phyloP scores from a whole-genome alignment of 2,329 filamentous ascomycete genomes.

The Mariannaea elegans region DNA sequence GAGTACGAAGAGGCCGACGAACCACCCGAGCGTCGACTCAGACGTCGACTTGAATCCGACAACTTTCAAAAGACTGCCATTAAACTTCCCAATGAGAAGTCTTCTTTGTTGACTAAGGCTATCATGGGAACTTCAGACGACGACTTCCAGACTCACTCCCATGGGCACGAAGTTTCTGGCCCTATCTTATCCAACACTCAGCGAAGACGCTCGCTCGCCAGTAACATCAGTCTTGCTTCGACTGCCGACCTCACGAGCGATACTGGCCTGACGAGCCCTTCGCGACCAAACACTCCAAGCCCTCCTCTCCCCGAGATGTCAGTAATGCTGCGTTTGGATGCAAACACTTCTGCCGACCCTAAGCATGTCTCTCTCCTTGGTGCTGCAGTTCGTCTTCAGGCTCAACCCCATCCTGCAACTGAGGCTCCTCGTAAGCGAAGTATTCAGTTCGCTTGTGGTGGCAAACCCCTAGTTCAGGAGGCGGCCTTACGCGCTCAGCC shows the following conservation, averaged over 20 bases:
- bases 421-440: conserved; percentile 75
- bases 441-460: conserved; percentile 89
- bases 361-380: conserved; percentile 39
- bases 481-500: conserved; percentile 48
- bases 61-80: conserved; percentile 59
- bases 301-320: conserved; percentile 76
- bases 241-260: conserved; percentile 96
- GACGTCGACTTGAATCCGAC: conserved; percentile 39
- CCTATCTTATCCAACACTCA: conserved; percentile 46
- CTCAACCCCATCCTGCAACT: conserved; percentile 52
- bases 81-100: conserved; percentile 63
- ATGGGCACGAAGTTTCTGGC: conserved; percentile 38
- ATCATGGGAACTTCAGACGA: conserved; percentile 75
- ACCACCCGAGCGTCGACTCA: conserved; percentile 72
- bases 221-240: conserved; percentile 81
- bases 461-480: conserved; percentile 62
- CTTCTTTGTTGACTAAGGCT: conserved; percentile 88
- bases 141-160: conserved; percentile 52
- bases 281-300: conserved; percentile 87
- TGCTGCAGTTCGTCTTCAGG: conserved; percentile 33
- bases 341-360: conserved; percentile 39
- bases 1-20: conserved; percentile 87
- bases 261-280: conserved; percentile 87
- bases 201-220: conserved; percentile 74
- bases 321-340: conserved; percentile 53